Evolutionary conservation across 352 stramenopile species (phyloP), one percentile per base, ranked within the genome.

Genomic region (Peronospora destructor): DNA sequence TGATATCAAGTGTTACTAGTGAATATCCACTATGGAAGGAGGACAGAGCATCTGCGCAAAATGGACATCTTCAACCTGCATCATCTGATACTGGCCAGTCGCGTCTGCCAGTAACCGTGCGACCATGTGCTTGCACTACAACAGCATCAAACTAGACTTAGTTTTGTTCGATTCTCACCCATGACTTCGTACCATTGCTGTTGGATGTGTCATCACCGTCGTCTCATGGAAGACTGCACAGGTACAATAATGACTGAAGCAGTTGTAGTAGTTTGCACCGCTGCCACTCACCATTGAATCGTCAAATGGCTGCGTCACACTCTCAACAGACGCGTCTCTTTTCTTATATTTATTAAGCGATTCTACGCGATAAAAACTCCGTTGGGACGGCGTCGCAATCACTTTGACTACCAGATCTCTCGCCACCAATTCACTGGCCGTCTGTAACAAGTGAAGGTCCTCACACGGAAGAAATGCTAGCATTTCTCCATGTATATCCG

Each of bases 51-150:
- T 84, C 45, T 71, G 76, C 4, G 76, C 62, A 38, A 83, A 82
- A 47, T 84, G 56, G 14, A 49, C 19, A 52, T 87, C 73, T 29
- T 79, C 50, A 45, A 87, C 73, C 38, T 67, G 58, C 48, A 85
- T 66, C 32, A 21, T 64, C 46, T 72, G 40, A 51, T 58, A 73
- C 38, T 84, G 60, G 36, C 47, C 56, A 28, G 64, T 81, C 6
- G 73, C 71, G 36, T 85, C 73, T 8, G 73, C 76, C 19, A 87
- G 57, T 47, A 84, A 50, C 41, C 71, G 45, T 28, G 76, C 76
- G 26, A 83, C 61, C 43, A 87, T 84, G 56, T 87, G 76, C 56
- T 87, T 87, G 60, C 76, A 87, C 76, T 87, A 51, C 13, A 51
- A 19, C 16, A 32, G 49, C n/a, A 25, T 10, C 16, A 16, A 1